Base-by-base conservation (phyloP, 2,329 filamentous ascomycete genomes). In the Phaeosphaeria sp. region DNA sequence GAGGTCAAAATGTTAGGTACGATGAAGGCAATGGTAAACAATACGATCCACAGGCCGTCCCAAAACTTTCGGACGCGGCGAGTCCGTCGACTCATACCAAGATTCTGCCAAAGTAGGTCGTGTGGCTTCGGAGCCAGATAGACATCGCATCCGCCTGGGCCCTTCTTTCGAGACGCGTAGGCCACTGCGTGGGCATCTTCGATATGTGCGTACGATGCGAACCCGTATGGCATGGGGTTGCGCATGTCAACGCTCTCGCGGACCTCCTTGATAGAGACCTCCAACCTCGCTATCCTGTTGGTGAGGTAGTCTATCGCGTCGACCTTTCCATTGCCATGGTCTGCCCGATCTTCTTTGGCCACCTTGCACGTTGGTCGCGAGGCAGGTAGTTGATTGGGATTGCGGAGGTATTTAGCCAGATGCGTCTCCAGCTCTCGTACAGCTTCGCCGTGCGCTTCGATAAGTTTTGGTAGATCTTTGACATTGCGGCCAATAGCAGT, bases 241-340 rank as follows among this genome's bases (percentile, higher is more conserved):
- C 93, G 88, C 76, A 89, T 92, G 77, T 98, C 94, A n/a, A 98
- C 88, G 4, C 87, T 88, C 36, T 87, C 84, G 17, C 95, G 87
- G 1, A 95, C 90, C 62, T 95, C 88, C 70, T 90, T 92, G 77
- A 99, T 93, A 67, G 94, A 88, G 7, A 88, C 78, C 74, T 98
- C 94, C 22, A 99, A 84, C 51, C 89, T 84, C 60, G 87, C 87
- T 70, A 98, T 96, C 17, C 93, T 89, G 56, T 89, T 85, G 0
- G 93, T 96, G 54, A 96, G 83, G 71, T 97, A 98, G 64, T 97
- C 92, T 70, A 99, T 97, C 21, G 95, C 92, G 73, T 99, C 95
- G 4, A 97, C 85, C 73, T 91, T 93, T 56, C 89, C 85, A n/a
- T 85, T 87, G 23, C 84, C 85, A 23, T 88, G 55, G 83, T 64